A percentile compares a stretch with the other conserved stretches of the same genome.
phyloP scores from a whole-genome alignment of 78 protist genomes.

The Dictyostelium intermedium region DNA sequence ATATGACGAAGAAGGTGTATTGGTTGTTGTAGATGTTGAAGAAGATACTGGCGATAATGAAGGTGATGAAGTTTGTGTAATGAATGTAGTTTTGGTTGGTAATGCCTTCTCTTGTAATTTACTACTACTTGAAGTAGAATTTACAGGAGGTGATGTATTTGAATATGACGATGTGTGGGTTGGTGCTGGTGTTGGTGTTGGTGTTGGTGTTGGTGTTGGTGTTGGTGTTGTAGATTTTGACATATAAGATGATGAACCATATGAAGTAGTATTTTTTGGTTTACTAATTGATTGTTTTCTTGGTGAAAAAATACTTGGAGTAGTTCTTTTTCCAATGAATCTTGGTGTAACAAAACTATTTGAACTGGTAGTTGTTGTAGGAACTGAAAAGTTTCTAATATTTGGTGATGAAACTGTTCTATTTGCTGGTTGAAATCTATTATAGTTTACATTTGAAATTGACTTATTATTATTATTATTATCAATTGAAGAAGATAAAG shows the following conservation, averaged over 20 bases:
- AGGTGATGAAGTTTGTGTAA: not conserved
- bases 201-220: not conserved
- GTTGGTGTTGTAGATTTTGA: not conserved
- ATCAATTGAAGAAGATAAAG: not conserved
- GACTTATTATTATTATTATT: no score
- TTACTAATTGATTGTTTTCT: not conserved
- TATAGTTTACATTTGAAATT: not conserved
- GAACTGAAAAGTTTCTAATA: constrained; percentile 14
- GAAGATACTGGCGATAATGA: not conserved
- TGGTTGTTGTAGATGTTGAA: not conserved
- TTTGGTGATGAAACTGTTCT: not conserved
- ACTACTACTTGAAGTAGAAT: not conserved
- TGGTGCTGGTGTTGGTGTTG: not conserved
- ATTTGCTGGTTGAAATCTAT: constrained; percentile 20
- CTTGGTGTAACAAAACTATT: not conserved
- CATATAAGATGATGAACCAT: not conserved
- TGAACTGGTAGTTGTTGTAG: not conserved
- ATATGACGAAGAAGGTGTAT: not conserved
- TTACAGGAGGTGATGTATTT: not conserved
- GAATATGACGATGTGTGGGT: no score
- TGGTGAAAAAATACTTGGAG: not conserved
- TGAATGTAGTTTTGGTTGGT: not conserved
- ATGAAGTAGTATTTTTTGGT: not conserved
- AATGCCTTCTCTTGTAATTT: not conserved
- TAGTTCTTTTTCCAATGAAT: not conserved